phyloP scores from a whole-genome alignment of 1,139 yeast genomes.

The Kodamaea ohmeri region DNA sequence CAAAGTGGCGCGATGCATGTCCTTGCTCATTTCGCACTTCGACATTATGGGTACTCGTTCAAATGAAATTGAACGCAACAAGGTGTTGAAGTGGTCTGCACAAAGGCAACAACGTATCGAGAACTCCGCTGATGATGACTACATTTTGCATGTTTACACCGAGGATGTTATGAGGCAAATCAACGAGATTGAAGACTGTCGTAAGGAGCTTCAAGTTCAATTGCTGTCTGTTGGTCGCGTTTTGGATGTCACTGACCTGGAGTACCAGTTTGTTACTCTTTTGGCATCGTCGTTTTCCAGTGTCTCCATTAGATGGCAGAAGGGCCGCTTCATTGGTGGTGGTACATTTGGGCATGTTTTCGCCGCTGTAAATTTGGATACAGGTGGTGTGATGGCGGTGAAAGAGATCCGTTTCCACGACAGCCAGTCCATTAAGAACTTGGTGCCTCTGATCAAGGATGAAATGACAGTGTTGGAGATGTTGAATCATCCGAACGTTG shows the following conservation, averaged over 20 bases:
- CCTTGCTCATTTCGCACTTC: constrained; percentile 87
- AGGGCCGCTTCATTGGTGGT: constrained; percentile 89
- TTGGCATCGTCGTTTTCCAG: constrained; percentile 89
- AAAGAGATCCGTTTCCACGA: constrained; percentile 93
- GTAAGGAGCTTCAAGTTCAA: constrained; percentile 50
- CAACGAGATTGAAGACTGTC: constrained; percentile 53
- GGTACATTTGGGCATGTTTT: constrained; percentile 95
- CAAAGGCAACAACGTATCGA: constrained; percentile 43
- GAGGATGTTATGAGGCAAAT: constrained; percentile 61
- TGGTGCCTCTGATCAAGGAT: constrained; percentile 86
- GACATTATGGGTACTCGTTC: constrained; percentile 98
- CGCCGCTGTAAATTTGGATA: constrained; percentile 88
- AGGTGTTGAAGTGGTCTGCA: constrained; percentile 52
- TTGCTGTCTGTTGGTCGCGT: constrained; percentile 76
- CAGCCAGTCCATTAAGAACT: constrained; percentile 77
- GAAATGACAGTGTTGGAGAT: constrained; percentile 96
- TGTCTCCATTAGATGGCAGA: constrained; percentile 95
- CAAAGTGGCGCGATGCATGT: constrained; percentile 94
- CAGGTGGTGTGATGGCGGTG: constrained; percentile 96
- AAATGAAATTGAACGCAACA: constrained; percentile 69
- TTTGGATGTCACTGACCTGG: constrained; percentile 80
- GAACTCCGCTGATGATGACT: constrained; percentile 61
- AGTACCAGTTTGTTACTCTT: constrained; percentile 80
- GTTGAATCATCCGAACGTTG: constrained; percentile 93
- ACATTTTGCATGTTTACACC: constrained; percentile 51